Base-by-base conservation (phyloP, 768 basidiomycete species). In the Phaeolepiota aurea region DNA sequence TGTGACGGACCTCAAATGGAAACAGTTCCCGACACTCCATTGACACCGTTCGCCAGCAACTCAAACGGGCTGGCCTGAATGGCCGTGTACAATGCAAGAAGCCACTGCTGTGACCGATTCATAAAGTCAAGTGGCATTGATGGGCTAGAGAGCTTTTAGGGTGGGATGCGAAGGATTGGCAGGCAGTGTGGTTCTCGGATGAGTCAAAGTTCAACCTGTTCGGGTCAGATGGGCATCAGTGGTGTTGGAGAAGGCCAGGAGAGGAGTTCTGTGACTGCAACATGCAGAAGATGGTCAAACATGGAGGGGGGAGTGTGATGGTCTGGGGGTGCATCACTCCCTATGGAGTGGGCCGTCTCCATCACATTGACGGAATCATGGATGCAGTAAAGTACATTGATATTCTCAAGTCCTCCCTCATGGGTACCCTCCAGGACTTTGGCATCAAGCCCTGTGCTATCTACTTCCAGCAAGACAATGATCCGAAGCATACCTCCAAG, bases 391-490 rank as follows among this genome's bases (percentile, higher is more conserved):
- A 47, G 23, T 62, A 55, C 32, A 5, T 44, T 28, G 10, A 52
- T 11, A 61, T 63, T 21, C 41, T 61, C 13, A 36, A 56, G 10
- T 34, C 53, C 3, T 22, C 46, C 13, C 41, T 56, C 33, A 43
- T 59, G 3, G 53, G 54, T 19, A 51, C 51, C 40, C 38, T 61
- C 11, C 2, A 42, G 1, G 37, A 57, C 37, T 48, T 47, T 22
- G 23, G 43, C 1, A 41, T 51, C 20, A 13, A 38, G 20, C 40
- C n/a, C 12, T n/a, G 28, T 4, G 18, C 46, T 40, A 34, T 48
- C 28, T 47, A 54, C 43, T 63, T 62, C 38, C 50, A 58, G 39
- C 61, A 68, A 19, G 61, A 68, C 43, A 62, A 61, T 41, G 48
- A 62, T 46, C 59, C 54, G 9, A 65, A 64, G 45, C 60, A 66